Evolutionary conservation across 805 yeast genomes (phyloP), one percentile per base, ranked within the genome.

Genomic region (Metschnikowia vanudenii): DNA sequence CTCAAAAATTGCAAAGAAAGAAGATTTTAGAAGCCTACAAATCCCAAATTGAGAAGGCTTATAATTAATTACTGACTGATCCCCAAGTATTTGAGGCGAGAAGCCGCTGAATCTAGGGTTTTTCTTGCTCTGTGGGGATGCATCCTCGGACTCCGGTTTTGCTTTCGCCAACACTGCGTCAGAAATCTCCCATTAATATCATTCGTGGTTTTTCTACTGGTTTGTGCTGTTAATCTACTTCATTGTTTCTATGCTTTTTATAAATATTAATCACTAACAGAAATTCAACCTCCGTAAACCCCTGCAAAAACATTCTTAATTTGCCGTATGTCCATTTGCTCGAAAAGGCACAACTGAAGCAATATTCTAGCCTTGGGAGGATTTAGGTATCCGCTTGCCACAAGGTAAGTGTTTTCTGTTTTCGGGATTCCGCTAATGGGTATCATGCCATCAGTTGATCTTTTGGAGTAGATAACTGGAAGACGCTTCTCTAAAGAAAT

Each of bases 1-100:
- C 99, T 20, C 97, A 91, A 71, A 94, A 94, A 72, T 78, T 94
- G 61, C 97, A 92, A 75, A 85, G 99, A 76, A 87, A 79, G 76
- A 86, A 86, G 75, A 94, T 94, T 62, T 71, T 88, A 57, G 80
- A 75, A 28, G 79, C 83, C 50, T 86, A 84, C 63, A 67, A 83
- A 67, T 76, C 76, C 31, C 79, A 76, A 40, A 87, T 94, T 58
- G 87, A 86, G 51, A 73, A 71, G 49, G 78, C 88, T 30, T 91
- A 88, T 55, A 17, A n/a, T 7, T 32, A 11, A 14, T 17, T 26
- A 5, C 20, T 18, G 20, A 22, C 24, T 22, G 24, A 22, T 22
- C 24, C 24, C 24, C n/a, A n/a, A n/a, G n/a, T 22, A 22, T 22
- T 22, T 8, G 8, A 8, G 24, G 8, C 24, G 8, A 22, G 8